phyloP scores from a whole-genome alignment of 1,284 basidiomycete genomes.

The Trametes hirsuta region DNA sequence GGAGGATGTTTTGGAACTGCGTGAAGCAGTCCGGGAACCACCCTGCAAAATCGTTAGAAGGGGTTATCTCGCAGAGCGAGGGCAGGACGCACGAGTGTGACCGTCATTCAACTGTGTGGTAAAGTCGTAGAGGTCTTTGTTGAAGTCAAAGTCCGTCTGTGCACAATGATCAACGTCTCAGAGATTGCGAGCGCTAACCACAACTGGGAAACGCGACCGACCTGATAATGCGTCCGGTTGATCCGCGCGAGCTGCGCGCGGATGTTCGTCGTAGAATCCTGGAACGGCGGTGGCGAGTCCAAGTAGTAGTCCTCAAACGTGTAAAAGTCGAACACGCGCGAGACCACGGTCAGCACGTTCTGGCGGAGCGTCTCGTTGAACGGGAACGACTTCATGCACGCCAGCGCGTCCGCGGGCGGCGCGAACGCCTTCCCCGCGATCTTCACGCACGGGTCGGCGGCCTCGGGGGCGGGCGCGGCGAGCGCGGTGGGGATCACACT shows the following conservation, averaged over 20 bases:
- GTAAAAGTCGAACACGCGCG: constrained; percentile 64
- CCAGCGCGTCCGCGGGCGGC: constrained; percentile 55
- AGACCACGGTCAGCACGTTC: constrained; percentile 57
- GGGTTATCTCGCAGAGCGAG: not conserved
- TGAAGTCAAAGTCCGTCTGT: constrained; percentile 63
- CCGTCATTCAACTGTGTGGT: constrained; percentile 64
- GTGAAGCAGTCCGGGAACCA: constrained; percentile 65
- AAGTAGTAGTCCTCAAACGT: constrained; percentile 68
- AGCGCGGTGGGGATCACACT: not conserved
- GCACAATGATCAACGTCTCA: not conserved
- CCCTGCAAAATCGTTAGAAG: constrained; percentile 36
- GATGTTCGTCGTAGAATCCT: constrained; percentile 62
- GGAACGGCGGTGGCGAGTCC: constrained; percentile 60
- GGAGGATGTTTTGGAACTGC: constrained; percentile 59
- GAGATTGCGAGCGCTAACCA: not conserved
- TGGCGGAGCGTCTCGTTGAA: constrained; percentile 66
- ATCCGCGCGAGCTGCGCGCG: constrained; percentile 50
- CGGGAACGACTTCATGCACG: constrained; percentile 62
- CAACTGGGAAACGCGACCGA: constrained; percentile 26
- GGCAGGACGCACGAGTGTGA: constrained; percentile 53
- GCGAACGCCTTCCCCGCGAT: constrained; percentile 54
- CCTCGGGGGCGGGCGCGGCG: constrained; percentile 15
- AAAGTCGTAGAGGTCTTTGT: constrained; percentile 58
- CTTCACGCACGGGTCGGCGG: constrained; percentile 50
- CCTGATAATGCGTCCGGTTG: constrained; percentile 50